A percentile compares a stretch with the other conserved stretches of the same genome.
These are phyloP conservation scores for Boeremia exigua DNA, from an alignment of 2,329 filamentous ascomycete species.

Conservation along the genomic window DNA sequence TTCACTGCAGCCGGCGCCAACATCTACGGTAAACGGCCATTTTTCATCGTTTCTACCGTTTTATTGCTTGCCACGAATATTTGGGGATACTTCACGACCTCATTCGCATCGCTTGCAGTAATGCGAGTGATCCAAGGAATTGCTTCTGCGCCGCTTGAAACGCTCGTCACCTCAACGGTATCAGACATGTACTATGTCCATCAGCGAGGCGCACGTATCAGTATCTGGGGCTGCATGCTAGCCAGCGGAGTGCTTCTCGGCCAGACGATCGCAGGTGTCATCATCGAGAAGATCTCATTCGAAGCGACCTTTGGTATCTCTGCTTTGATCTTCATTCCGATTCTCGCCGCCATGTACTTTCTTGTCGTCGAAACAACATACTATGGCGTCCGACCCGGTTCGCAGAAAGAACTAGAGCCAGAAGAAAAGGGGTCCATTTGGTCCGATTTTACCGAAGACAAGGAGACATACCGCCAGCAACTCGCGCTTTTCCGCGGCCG, in stretches of 20 bases:
- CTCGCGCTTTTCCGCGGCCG: slow-evolving; percentile 40
- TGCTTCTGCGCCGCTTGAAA: slow-evolving; percentile 86
- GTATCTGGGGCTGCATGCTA: slow-evolving; percentile 60
- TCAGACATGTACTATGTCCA: slow-evolving; percentile 93
- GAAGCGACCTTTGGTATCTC: slow-evolving; percentile 53
- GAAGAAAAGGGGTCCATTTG: slow-evolving; percentile 1
- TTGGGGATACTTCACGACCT: slow-evolving; percentile 51
- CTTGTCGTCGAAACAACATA: slow-evolving; percentile 55
- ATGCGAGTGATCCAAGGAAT: slow-evolving; percentile 84
- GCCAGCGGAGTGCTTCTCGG: slow-evolving; percentile 49
- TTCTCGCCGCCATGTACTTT: slow-evolving; percentile 53
- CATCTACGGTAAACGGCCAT: slow-evolving; percentile 47
- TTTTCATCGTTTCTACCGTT: slow-evolving; percentile 47
- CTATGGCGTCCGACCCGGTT: slow-evolving; percentile 27
- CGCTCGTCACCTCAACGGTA: slow-evolving; percentile 84
- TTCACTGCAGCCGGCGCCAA: slow-evolving; percentile 51
- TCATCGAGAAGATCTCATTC: slow-evolving; percentile 50
- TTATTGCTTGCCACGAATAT: slow-evolving; percentile 47
- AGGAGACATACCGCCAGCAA: slow-evolving; percentile 30
- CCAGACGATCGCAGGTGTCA: slow-evolving; percentile 53
- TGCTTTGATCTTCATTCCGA: slow-evolving; percentile 51
- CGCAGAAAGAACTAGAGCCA: slow-evolving; percentile 22
- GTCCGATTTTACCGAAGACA: slow-evolving; percentile 14
- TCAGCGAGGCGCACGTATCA: slow-evolving; percentile 84
- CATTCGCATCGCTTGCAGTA: slow-evolving; percentile 47